Conservation (phyloP, 2,329 filamentous ascomycete species). For the Trichophyton verrucosum region DNA sequence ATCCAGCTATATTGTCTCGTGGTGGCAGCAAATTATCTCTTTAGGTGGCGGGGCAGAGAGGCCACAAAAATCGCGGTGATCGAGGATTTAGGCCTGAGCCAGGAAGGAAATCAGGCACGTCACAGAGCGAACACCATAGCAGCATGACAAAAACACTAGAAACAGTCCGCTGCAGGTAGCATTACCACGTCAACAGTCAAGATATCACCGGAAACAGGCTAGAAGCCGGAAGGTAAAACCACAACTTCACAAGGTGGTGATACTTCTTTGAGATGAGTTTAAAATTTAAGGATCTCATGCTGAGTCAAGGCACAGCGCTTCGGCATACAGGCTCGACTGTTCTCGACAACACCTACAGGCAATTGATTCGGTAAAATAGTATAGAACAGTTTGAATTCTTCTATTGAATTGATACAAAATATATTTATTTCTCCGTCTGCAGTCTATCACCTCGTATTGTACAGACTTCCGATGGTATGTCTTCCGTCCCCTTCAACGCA, state of each 20-base stretch:
- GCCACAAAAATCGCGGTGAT: not conserved
- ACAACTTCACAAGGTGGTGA: not conserved
- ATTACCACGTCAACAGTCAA: not conserved
- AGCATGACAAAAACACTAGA: not conserved
- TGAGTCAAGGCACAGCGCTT: not conserved
- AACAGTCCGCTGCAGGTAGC: not conserved
- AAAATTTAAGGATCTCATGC: not conserved
- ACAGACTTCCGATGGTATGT: not conserved
- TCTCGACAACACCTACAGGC: not conserved
- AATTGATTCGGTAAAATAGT: not conserved
- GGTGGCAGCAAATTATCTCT: not conserved
- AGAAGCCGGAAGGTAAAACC: not conserved
- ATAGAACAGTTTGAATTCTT: not conserved
- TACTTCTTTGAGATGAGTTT: not conserved
- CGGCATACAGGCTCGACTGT: not conserved
- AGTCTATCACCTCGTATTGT: not conserved
- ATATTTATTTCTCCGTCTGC: not conserved
- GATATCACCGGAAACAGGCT: not conserved
- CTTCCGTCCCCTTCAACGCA: not conserved
- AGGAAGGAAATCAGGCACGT: not conserved
- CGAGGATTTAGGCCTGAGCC: not conserved
- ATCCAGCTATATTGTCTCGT: constrained; percentile 16
- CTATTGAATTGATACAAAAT: not conserved
- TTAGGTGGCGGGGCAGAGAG: not conserved
- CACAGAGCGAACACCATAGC: not conserved